phyloP scores from a whole-genome alignment of 2,329 filamentous ascomycete species.

The Drechslerella dactyloides region DNA sequence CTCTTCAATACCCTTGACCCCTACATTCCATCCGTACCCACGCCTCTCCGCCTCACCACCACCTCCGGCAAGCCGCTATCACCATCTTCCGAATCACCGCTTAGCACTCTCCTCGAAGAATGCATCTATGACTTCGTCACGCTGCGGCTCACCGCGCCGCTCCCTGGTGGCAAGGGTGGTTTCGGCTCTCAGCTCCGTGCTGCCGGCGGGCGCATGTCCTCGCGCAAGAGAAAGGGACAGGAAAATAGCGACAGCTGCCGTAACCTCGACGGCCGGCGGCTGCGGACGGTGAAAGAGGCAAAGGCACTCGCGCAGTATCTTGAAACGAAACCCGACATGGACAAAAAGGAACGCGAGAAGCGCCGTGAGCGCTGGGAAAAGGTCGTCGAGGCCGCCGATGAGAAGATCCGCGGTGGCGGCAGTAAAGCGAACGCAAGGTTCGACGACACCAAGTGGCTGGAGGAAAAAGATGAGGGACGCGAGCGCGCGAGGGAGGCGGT shows the following conservation, averaged over 20 bases:
- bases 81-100: constrained; percentile 76
- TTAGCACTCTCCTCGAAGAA: constrained; percentile 64
- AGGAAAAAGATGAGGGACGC: constrained; percentile 87
- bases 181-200: constrained; percentile 97
- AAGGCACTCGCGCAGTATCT: constrained; percentile 95
- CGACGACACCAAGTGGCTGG: constrained; percentile 85
- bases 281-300: constrained; percentile 92
- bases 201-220: constrained; percentile 96
- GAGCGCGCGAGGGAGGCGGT: constrained; percentile 83
- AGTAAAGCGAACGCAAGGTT: constrained; percentile 68
- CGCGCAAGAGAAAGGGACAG: constrained; percentile 83
- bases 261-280: constrained; percentile 86
- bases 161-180: constrained; percentile 94
- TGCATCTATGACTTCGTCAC: constrained; percentile 77
- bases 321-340: constrained; percentile 96
- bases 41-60: constrained; percentile 77
- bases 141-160: constrained; percentile 76
- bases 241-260: constrained; percentile 89
- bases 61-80: constrained; percentile 74
- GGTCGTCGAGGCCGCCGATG: constrained; percentile 81
- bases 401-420: constrained; percentile 62
- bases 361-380: constrained; percentile 84
- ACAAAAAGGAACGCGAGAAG: constrained; percentile 84
- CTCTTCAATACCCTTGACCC: constrained; percentile 68
- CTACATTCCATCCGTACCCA: constrained; percentile 61